phyloP scores from a whole-genome alignment of 169 alveolate genomes.

The Cryptosporidium parvum region DNA sequence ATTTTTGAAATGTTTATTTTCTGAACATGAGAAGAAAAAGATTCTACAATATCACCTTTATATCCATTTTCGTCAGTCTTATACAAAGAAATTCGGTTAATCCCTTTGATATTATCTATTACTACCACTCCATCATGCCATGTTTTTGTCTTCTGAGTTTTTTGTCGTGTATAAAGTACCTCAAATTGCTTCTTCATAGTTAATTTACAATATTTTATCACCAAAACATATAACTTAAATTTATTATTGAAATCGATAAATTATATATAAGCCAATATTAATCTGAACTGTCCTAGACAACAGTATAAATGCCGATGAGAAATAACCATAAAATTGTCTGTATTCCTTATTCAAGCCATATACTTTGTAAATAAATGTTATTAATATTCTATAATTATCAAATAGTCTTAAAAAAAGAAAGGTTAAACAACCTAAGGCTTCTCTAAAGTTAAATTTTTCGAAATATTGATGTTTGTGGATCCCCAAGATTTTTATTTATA shows the following conservation, averaged over 20 bases:
- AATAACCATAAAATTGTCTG: too few species aligned
- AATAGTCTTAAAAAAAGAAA: too few species aligned
- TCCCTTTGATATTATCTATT: constrained; percentile 37
- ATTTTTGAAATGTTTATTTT: constrained; percentile 1
- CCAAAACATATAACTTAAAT: background rate
- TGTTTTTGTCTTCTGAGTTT: constrained; percentile 60
- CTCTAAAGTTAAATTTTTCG: background rate
- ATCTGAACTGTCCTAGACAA: too few species aligned
- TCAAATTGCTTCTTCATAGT: constrained; percentile 28
- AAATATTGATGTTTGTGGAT: background rate
- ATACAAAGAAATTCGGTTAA: constrained; percentile 34
- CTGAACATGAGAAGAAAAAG: constrained; percentile 29
- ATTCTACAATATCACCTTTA: constrained; percentile 23
- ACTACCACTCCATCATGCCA: constrained; percentile 71
- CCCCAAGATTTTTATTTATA: background rate
- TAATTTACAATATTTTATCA: background rate
- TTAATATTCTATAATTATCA: background rate
- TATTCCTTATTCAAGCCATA: background rate
- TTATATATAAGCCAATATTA: too few species aligned
- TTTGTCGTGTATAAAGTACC: constrained; percentile 69
- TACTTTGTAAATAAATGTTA: too few species aligned
- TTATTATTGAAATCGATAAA: too few species aligned
- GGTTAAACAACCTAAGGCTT: background rate
- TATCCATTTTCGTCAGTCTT: constrained; percentile 19
- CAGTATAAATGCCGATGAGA: too few species aligned